These are phyloP conservation scores for Trichomonas gallinae DNA, from an alignment of 208 protist species.

Conservation along the genomic window DNA sequence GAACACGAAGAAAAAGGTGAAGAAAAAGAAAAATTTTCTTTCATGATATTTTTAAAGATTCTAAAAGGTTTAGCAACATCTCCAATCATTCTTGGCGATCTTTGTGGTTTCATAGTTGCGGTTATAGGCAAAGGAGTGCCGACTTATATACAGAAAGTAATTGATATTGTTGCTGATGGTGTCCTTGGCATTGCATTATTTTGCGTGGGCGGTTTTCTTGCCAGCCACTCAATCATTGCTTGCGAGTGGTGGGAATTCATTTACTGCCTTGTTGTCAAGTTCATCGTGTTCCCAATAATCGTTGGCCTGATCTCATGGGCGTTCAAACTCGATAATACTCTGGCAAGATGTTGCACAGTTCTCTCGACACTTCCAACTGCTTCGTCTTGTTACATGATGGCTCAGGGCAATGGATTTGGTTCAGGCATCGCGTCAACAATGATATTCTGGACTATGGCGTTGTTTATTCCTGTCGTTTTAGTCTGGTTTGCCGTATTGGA, in stretches of 20 bases:
- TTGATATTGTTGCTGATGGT: neutral
- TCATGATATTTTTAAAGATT: neutral
- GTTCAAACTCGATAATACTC: neutral
- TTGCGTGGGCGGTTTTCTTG: neutral
- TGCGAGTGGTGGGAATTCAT: neutral
- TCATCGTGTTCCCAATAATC: neutral
- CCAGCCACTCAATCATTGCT: neutral
- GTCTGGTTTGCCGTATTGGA: neutral
- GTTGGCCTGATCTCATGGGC: neutral
- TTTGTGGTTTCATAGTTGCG: neutral
- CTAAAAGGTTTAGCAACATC: neutral
- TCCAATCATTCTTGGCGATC: neutral
- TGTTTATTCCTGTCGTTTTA: neutral
- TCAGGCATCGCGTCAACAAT: neutral
- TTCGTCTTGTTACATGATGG: neutral
- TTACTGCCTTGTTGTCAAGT: too few relatives aligned
- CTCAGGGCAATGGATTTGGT: neutral
- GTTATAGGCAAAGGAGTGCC: neutral
- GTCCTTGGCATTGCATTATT: neutral
- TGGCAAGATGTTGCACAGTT: neutral
- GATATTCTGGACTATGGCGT: neutral
- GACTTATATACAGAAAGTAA: neutral
- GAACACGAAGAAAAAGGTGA: neutral
- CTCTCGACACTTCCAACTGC: neutral
- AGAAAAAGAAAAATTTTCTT: neutral